Evolutionary conservation across 768 basidiomycete genomes (phyloP).

Genomic region (Mycena vitilis): DNA sequence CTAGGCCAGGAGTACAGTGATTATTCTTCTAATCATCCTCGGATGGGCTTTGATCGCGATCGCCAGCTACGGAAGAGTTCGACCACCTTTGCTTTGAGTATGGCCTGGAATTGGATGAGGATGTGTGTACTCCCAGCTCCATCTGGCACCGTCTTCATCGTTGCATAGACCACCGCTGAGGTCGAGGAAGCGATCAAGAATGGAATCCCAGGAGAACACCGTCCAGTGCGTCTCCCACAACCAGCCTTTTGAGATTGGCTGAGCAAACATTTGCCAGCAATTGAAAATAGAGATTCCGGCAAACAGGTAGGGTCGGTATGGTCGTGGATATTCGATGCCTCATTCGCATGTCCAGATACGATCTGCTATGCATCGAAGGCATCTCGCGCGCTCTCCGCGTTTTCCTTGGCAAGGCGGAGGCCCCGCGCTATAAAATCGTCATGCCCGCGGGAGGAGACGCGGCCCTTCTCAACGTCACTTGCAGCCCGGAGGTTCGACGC

Average conservation of each 20-base stretch:
- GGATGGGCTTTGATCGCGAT: slow-evolving; percentile 36
- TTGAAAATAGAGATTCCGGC: slow-evolving; percentile 99
- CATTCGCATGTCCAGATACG: slow-evolving; percentile 73
- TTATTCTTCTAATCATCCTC: slow-evolving; percentile 34
- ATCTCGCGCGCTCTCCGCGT: slow-evolving; percentile 87
- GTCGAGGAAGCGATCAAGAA: slow-evolving; percentile 86
- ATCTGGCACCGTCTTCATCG: not conserved
- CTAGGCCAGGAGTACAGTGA: slow-evolving; percentile 87
- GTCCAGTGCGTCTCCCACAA: slow-evolving; percentile 67
- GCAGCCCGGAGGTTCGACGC: slow-evolving; percentile 76
- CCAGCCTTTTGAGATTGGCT: slow-evolving; percentile 5
- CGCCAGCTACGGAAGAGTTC: slow-evolving; percentile 90
- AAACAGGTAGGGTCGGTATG: slow-evolving; percentile 71
- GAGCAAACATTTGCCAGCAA: slow-evolving; percentile 65
- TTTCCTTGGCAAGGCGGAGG: slow-evolving; percentile 77
- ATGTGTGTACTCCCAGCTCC: slow-evolving; percentile 67
- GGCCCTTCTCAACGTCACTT: slow-evolving; percentile 71
- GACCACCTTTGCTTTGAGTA: slow-evolving; percentile 97
- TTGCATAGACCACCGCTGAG: slow-evolving; percentile 83
- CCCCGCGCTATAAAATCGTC: slow-evolving; percentile 81
- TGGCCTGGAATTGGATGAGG: slow-evolving; percentile 97
- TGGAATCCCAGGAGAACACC: slow-evolving; percentile 80
- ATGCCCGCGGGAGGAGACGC: slow-evolving; percentile 77
- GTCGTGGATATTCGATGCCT: slow-evolving; percentile 17
- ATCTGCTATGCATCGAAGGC: slow-evolving; percentile 97